Conservation (phyloP, 371 early-diverging fungal species). For the Syncephalastrum monosporum region DNA sequence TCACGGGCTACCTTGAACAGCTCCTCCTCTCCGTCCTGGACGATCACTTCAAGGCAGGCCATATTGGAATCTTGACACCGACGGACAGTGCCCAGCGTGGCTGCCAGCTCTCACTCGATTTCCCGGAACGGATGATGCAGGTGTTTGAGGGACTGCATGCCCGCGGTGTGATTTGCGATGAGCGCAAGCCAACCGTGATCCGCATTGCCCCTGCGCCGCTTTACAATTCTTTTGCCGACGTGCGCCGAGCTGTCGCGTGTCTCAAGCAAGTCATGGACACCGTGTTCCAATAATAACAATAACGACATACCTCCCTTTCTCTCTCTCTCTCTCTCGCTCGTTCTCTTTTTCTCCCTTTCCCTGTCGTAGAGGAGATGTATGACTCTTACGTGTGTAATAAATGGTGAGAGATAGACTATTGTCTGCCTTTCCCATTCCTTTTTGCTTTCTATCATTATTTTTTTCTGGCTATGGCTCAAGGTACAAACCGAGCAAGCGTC, state of each 20-base stretch:
- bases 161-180: constrained; percentile 84
- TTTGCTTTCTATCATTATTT: neutral
- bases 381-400: too few relatives aligned
- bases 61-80: constrained; percentile 83
- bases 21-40: constrained; percentile 41
- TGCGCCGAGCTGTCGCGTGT: constrained; percentile 44
- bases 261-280: constrained; percentile 47
- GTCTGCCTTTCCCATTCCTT: too few relatives aligned
- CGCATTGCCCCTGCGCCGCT: constrained; percentile 90
- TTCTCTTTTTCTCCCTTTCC: too few relatives aligned
- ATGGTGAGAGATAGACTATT: too few relatives aligned
- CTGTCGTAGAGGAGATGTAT: too few relatives aligned
- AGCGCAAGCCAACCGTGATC: constrained; percentile 91
- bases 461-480: neutral
- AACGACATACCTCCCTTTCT: too few relatives aligned
- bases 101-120: constrained; percentile 82
- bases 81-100: constrained; percentile 76
- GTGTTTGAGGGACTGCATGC: constrained; percentile 59
- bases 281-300: constrained; percentile 16
- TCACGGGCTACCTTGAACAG: constrained; percentile 83
- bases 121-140: constrained; percentile 58
- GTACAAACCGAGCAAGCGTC: too few relatives aligned
- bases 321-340: too few relatives aligned
- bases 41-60: constrained; percentile 28
- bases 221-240: constrained; percentile 87